A percentile compares a stretch with the other conserved stretches of the same genome.
Conservation (phyloP, 176 grass and related monocot genomes). For the Rhipidocladum racemiflorum region DNA sequence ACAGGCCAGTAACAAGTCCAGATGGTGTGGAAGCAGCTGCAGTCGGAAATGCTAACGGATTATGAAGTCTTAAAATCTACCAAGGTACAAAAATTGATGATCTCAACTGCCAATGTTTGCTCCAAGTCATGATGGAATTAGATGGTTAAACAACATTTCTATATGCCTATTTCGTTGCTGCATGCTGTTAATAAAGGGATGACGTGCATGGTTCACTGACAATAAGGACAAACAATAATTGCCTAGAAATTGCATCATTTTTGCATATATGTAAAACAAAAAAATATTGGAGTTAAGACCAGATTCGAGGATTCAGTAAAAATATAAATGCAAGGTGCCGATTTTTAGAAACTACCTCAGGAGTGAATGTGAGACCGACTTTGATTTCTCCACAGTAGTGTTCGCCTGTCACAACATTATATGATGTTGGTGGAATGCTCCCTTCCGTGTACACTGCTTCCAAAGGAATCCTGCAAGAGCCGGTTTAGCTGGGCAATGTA, state of each 20-base stretch:
- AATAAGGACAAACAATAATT: not conserved
- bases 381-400: slow-evolving; percentile 81
- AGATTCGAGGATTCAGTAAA: slow-evolving; percentile 12
- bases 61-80: not conserved
- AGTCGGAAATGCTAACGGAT: not conserved
- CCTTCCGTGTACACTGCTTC: slow-evolving; percentile 65
- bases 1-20: not conserved
- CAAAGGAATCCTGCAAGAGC: slow-evolving; percentile 55
- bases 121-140: not conserved
- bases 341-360: slow-evolving; percentile 48
- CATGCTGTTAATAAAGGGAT: not conserved
- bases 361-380: slow-evolving; percentile 70
- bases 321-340: not conserved
- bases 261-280: not conserved
- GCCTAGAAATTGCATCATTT: not conserved
- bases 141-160: not conserved
- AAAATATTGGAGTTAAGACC: not conserved
- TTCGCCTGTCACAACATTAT: slow-evolving; percentile 84
- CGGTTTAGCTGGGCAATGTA: not conserved
- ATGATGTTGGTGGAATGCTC: slow-evolving; percentile 56
- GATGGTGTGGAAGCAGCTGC: not conserved
- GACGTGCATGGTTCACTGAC: not conserved
- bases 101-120: not conserved
- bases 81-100: not conserved
- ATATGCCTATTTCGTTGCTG: not conserved